A percentile compares a stretch with the other conserved stretches of the same genome.
Conservation (phyloP, 2,329 filamentous ascomycete genomes). For the Fusarium tuaranense region DNA sequence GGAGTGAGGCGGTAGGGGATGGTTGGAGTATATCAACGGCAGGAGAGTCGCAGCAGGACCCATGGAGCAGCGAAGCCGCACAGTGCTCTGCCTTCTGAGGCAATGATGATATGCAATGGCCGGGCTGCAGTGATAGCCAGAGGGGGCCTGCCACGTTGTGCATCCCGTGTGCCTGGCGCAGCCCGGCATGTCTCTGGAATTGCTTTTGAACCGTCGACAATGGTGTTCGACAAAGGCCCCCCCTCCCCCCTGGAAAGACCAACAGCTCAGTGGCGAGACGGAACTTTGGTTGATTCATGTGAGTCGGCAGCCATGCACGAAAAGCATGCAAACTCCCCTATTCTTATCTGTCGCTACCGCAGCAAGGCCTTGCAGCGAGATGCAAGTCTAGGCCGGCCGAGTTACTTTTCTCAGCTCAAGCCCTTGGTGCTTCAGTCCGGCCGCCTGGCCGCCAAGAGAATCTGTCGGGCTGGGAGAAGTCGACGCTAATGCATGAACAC, state of each 20-base stretch:
- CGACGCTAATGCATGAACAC: conserved; percentile 36
- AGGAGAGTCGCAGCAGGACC: conserved; percentile 26
- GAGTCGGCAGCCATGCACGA: conserved; percentile 49
- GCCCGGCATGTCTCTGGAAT: conserved; percentile 26
- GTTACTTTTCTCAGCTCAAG: conserved; percentile 18
- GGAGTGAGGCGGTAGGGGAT: conserved; percentile 35
- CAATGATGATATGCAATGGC: conserved; percentile 30
- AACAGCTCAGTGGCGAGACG: conserved; percentile 20
- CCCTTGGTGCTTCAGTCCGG: conserved; percentile 10
- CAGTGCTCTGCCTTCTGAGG: conserved; percentile 22
- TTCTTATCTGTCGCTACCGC: conserved; percentile 35
- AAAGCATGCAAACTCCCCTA: conserved; percentile 43
- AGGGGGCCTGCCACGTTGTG: conserved; percentile 46
- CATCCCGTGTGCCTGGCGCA: conserved; percentile 31
- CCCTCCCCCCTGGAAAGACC: conserved; percentile 13
- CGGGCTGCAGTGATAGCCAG: conserved; percentile 35
- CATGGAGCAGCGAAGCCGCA: conserved; percentile 8
- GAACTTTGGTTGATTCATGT: conserved; percentile 47
- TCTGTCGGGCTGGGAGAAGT: conserved; percentile 13
- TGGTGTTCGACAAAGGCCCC: conserved; percentile 18
- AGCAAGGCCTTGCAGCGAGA: conserved; percentile 25
- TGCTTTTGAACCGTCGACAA: conserved; percentile 33
- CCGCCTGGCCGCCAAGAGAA: conserved; percentile 17
- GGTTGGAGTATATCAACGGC: conserved; percentile 30
- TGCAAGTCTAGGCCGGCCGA: conserved; percentile 23